Evolutionary conservation across 441 rosid species (phyloP).

Genomic region (Viola pubescens): DNA sequence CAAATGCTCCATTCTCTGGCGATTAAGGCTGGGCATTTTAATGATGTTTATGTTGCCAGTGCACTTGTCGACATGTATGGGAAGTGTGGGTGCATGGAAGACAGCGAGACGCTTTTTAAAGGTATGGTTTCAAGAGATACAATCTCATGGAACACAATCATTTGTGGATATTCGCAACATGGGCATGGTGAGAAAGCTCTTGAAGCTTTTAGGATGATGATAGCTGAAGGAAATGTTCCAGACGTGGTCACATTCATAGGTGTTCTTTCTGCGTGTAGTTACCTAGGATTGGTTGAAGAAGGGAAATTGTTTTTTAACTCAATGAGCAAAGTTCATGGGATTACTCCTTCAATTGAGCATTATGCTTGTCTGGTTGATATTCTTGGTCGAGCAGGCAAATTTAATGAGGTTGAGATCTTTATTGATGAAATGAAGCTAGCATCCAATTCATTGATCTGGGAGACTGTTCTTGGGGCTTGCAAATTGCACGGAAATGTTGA

Average conservation of each 20-base stretch:
- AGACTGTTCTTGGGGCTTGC: constrained; percentile 67
- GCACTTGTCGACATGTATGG: constrained; percentile 64
- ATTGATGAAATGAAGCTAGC: constrained; percentile 43
- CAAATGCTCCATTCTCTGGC: constrained; percentile 53
- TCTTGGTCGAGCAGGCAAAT: constrained; percentile 56
- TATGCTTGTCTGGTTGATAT: constrained; percentile 69
- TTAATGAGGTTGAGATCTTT: constrained; percentile 42
- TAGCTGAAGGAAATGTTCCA: constrained; percentile 36
- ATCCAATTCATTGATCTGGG: constrained; percentile 68
- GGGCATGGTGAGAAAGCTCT: constrained; percentile 60
- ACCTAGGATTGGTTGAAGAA: constrained; percentile 50
- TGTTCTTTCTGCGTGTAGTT: constrained; percentile 63
- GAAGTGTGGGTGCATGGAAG: constrained; percentile 52
- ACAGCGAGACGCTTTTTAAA: constrained; percentile 47
- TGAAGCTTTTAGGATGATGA: constrained; percentile 50
- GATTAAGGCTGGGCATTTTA: constrained; percentile 43
- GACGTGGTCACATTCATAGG: constrained; percentile 63
- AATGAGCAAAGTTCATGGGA: constrained; percentile 39
- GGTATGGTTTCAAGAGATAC: constrained; percentile 34
- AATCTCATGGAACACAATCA: constrained; percentile 63
- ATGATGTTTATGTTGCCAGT: constrained; percentile 54
- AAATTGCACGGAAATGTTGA: constrained; percentile 48
- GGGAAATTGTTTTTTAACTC: constrained; percentile 35
- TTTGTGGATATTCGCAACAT: constrained; percentile 52
- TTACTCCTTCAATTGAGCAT: constrained; percentile 57